Base-by-base conservation (phyloP, 495 filamentous ascomycete genomes). In the Penicillium verhagenii region DNA sequence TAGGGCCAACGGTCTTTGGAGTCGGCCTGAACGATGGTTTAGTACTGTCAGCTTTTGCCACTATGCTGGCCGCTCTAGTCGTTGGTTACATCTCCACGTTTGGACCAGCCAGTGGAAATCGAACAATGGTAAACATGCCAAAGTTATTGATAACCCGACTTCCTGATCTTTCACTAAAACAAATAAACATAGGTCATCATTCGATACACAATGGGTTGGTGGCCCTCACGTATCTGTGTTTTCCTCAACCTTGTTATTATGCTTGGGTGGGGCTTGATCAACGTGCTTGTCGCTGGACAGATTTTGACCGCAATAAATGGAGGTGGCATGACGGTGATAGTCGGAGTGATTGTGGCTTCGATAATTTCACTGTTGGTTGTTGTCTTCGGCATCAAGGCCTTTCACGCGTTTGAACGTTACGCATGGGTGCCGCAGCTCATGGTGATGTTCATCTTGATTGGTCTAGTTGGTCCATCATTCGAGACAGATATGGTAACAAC, bases 171-270 rank as follows among this genome's bases (percentile, higher is more conserved):
- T n/a, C n/a, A n/a, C n/a, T n/a, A n/a, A n/a, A n/a, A n/a, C n/a
- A n/a, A n/a, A n/a, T n/a, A n/a, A n/a, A n/a, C n/a, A n/a, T n/a
- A 78, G 78, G 76, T 86, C 24, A 73, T 85, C 38, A 69, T 78
- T 6, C 74, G 84, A 7, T 87, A 82, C 59, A 75, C 77, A 39
- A 86, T 87, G 81, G 85, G 85, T 16, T 88, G 81, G 71, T 87
- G 78, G 76, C 84, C 85, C 0, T 72, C 77, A 16, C 85, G 85
- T 65, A 53, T 87, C 6, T 74, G 81, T 20, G 78, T 79, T 18
- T 21, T 84, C 10, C 68, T 88, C 19, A 86, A 86, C 57, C 68
- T 87, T 20, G 78, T 86, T 29, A 70, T 84, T 26, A 70, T 84
- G 62, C 59, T 86, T n/a, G 84, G 83, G 0, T 87, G 84, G 52